Evolutionary conservation across 208 protist species (phyloP).

Genomic region (Crithidia acanthocephali): DNA sequence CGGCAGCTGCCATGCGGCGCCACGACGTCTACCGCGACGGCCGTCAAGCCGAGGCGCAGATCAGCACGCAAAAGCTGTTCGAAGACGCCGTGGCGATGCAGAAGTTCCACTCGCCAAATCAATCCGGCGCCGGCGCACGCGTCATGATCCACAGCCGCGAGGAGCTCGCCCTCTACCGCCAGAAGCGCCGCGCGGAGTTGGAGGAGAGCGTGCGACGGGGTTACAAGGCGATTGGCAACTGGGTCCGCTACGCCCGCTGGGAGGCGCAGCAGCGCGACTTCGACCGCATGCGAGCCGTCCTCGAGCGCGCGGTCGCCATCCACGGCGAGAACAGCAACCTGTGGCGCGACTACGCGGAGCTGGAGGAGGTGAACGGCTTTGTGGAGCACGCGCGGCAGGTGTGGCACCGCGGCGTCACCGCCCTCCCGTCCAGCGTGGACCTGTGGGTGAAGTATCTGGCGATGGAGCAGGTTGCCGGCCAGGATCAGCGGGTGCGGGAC

Average conservation of each 20-base stretch:
- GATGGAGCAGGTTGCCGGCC: slow-evolving; percentile 97
- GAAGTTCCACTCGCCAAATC: slow-evolving; percentile 59
- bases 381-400: slow-evolving; percentile 98
- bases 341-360: slow-evolving; percentile 98
- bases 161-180: slow-evolving; percentile 95
- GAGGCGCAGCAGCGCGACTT: slow-evolving; percentile 97
- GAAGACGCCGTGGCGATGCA: slow-evolving; percentile 96
- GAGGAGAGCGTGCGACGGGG: slow-evolving; percentile 94
- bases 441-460: slow-evolving; percentile 97
- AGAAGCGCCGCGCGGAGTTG: slow-evolving; percentile 94
- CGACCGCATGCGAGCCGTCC: slow-evolving; percentile 94
- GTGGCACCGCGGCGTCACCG: slow-evolving; percentile 95
- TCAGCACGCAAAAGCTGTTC: slow-evolving; percentile 98
- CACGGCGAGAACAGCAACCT: slow-evolving; percentile 91
- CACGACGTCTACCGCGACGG: slow-evolving; percentile 73
- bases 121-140: slow-evolving; percentile 61
- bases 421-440: slow-evolving; percentile 95
- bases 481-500: slow-evolving; percentile 80
- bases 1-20: slow-evolving; percentile 73
- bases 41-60: slow-evolving; percentile 85
- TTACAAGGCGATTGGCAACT: slow-evolving; percentile 81
- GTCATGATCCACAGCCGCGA: slow-evolving; percentile 96
- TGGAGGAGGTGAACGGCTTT: slow-evolving; percentile 97
- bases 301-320: slow-evolving; percentile 94
- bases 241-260: slow-evolving; percentile 97